These are phyloP conservation scores for Scutellaria minor DNA, from an alignment of 257 asterid species.

Conservation along the genomic window DNA sequence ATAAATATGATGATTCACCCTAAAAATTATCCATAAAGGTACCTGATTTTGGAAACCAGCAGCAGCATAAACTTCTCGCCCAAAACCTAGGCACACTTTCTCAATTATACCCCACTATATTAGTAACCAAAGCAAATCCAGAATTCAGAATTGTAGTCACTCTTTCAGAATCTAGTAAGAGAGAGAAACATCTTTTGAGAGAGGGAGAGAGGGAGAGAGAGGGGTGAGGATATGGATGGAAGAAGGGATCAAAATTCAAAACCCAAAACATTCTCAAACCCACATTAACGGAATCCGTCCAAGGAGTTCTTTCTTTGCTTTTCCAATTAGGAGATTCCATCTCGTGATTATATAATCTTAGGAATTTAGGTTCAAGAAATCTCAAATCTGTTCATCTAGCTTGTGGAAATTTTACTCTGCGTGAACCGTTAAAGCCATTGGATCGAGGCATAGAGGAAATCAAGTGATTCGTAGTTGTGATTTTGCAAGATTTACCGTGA, in stretches of 20 bases:
- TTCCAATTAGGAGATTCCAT: slow-evolving; percentile 20
- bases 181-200: slow-evolving; percentile 23
- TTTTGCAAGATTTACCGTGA: slow-evolving; percentile 15
- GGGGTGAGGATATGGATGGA: slow-evolving; percentile 41
- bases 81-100: slow-evolving; percentile 2
- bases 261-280: slow-evolving; percentile 34
- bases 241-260: slow-evolving; percentile 41
- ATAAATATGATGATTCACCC: too few relatives aligned
- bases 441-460: slow-evolving; percentile 33
- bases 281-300: slow-evolving; percentile 29
- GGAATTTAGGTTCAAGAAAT: slow-evolving; percentile 17
- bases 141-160: slow-evolving; percentile 21
- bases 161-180: slow-evolving; percentile 33
- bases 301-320: neutral
- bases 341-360: neutral
- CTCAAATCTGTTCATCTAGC: slow-evolving; percentile 33
- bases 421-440: slow-evolving; percentile 31
- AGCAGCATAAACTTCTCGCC: neutral
- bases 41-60: neutral
- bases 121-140: slow-evolving; percentile 32
- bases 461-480: slow-evolving; percentile 21
- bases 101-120: slow-evolving; percentile 22
- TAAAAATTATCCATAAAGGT: neutral
- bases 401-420: slow-evolving; percentile 31
- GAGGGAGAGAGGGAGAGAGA: slow-evolving; percentile 19